Evolutionary conservation across 495 filamentous ascomycete species (phyloP).

Genomic region (Filosporella fistucella): DNA sequence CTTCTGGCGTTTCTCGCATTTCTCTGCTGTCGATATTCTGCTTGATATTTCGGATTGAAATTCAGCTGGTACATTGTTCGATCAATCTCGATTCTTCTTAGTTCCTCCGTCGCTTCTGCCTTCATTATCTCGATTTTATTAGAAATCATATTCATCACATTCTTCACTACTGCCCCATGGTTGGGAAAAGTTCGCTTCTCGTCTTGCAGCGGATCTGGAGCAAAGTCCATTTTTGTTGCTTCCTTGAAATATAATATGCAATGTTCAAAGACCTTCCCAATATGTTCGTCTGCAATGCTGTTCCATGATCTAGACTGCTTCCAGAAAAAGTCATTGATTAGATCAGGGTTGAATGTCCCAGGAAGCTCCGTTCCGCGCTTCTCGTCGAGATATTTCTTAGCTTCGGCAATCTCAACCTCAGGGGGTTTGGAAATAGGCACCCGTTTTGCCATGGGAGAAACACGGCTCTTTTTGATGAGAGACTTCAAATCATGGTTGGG

Average conservation of each 20-base stretch:
- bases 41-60: no score
- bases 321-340: not conserved
- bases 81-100: no score
- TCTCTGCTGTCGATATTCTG: no score
- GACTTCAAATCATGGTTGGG: not conserved
- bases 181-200: no score
- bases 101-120: no score
- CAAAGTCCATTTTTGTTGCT: not conserved
- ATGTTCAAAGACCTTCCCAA: not conserved
- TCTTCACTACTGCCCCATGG: no score
- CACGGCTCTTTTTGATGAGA: not conserved
- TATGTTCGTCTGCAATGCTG: not conserved
- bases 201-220: no score
- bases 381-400: not conserved
- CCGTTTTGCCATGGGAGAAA: not conserved
- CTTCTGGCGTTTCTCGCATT: no score
- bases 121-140: no score
- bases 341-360: not conserved
- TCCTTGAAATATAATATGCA: not conserved
- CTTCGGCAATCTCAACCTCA: not conserved
- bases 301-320: not conserved
- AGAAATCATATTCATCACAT: no score
- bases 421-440: not conserved
- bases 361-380: not conserved
- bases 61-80: no score